These are phyloP conservation scores for Sordaria brevicollis DNA, from an alignment of 495 filamentous ascomycete species.

Conservation along the genomic window DNA sequence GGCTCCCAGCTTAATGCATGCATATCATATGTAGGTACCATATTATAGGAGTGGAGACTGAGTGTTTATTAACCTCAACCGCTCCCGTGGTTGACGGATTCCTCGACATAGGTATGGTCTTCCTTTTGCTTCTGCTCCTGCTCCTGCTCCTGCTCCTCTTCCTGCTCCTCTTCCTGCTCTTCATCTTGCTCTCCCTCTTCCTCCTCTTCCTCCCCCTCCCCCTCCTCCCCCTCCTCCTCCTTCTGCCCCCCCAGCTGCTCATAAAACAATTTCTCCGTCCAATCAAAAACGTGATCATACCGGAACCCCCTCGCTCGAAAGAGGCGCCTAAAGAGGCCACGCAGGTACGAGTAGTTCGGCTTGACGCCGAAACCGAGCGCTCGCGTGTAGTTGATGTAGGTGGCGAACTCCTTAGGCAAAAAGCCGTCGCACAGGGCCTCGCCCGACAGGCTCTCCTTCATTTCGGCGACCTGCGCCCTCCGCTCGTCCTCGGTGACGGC, in stretches of 20 bases:
- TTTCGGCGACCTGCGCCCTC: conserved; percentile 9
- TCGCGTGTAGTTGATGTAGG: conserved; percentile 18
- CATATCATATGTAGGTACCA: no score
- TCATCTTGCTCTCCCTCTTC: no score
- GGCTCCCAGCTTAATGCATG: no score
- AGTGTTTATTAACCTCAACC: no score
- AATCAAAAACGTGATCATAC: conserved; percentile 24
- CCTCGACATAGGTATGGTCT: no score
- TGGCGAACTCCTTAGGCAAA: conserved; percentile 15
- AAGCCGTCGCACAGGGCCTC: conserved; percentile 11
- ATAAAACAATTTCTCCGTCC: conserved; percentile 13
- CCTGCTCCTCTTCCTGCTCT: no score
- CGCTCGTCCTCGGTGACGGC: conserved; percentile 8
- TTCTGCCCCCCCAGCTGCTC: background rate
- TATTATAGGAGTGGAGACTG: no score
- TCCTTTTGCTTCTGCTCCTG: no score
- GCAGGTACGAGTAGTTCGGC: conserved; percentile 20
- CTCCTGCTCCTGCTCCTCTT: no score
- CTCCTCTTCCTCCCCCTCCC: no score
- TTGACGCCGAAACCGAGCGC: conserved; percentile 17
- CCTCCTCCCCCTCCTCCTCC: no score
- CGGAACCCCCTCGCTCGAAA: conserved; percentile 21
- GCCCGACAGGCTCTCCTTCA: conserved; percentile 14
- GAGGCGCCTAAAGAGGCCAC: conserved; percentile 16
- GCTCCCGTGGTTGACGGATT: no score